Evolutionary conservation across 768 basidiomycete species (phyloP).

Genomic region (Tricholoma hemisulphureum): DNA sequence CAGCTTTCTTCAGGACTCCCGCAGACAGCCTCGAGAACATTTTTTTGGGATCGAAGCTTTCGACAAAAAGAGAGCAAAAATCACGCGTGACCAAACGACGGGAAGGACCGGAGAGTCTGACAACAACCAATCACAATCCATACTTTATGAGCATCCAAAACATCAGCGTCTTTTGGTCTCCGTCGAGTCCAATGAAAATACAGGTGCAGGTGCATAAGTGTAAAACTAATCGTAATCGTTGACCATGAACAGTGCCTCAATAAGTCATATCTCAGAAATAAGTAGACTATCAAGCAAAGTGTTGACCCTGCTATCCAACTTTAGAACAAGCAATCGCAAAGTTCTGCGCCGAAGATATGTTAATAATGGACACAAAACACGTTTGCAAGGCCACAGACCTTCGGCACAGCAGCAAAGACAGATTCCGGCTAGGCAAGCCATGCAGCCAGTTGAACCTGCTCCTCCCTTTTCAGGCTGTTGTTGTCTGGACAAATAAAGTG

Average conservation of each 20-base stretch:
- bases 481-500: constrained; percentile 32
- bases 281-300: constrained; percentile 3
- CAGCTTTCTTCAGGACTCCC: constrained; percentile 63
- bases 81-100: constrained; percentile 48
- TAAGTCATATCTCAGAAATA: constrained; percentile 4
- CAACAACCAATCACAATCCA: constrained; percentile 33
- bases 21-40: constrained; percentile 84
- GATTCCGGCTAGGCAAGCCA: constrained; percentile 64
- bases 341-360: constrained; percentile 41
- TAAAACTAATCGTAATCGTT: not conserved
- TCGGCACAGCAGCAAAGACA: constrained; percentile 74
- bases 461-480: constrained; percentile 53
- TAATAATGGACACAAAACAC: not conserved
- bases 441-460: constrained; percentile 40
- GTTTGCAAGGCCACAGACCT: constrained; percentile 40
- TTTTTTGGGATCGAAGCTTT: constrained; percentile 51
- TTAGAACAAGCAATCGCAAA: constrained; percentile 73
- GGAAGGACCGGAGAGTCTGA: constrained; percentile 49
- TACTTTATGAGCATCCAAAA: constrained; percentile 6
- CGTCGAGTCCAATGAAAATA: constrained; percentile 4
- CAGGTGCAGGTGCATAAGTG: not conserved
- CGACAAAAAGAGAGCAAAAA: constrained; percentile 39
- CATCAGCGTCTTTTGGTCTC: not conserved
- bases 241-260: not conserved
- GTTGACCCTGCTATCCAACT: not conserved